phyloP scores from a whole-genome alignment of 73 alveolate species.

The Tetrahymena malaccensis region DNA sequence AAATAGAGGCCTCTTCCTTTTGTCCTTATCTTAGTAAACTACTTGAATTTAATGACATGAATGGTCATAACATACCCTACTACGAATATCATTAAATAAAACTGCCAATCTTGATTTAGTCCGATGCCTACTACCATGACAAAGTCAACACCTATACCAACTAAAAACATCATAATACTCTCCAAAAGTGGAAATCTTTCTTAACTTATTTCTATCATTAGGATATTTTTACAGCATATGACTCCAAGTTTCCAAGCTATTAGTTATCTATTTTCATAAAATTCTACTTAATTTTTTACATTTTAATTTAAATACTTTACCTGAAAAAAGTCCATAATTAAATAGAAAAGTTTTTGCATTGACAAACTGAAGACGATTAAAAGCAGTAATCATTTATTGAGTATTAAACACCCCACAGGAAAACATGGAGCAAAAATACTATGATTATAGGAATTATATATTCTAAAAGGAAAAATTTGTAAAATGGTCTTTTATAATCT shows the following conservation, averaged over 20 bases:
- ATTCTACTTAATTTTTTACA: not conserved
- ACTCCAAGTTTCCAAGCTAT: not conserved
- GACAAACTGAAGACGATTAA: not conserved
- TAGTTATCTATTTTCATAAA: not conserved
- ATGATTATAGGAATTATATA: not conserved
- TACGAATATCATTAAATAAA: not conserved
- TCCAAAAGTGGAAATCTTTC: not conserved
- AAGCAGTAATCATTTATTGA: not conserved
- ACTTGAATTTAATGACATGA: not conserved
- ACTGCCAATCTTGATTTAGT: not conserved
- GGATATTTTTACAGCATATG: not conserved
- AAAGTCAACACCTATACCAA: not conserved
- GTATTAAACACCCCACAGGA: not conserved
- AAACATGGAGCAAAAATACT: not conserved
- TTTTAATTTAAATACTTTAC: not conserved
- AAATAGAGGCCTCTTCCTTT: not conserved
- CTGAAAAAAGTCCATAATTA: not conserved
- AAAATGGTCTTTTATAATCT: not conserved
- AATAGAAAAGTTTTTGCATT: not conserved
- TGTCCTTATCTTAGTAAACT: not conserved
- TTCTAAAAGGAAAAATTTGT: not conserved
- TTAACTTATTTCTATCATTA: not conserved
- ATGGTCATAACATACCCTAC: not conserved
- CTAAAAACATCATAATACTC: not conserved
- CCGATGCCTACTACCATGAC: not conserved